Percentiles rank a stretch among this genome's conserved stretches.
These are phyloP conservation scores for Penicillium sp. DNA, from an alignment of 2,329 filamentous ascomycete genomes.

Conservation along the genomic window DNA sequence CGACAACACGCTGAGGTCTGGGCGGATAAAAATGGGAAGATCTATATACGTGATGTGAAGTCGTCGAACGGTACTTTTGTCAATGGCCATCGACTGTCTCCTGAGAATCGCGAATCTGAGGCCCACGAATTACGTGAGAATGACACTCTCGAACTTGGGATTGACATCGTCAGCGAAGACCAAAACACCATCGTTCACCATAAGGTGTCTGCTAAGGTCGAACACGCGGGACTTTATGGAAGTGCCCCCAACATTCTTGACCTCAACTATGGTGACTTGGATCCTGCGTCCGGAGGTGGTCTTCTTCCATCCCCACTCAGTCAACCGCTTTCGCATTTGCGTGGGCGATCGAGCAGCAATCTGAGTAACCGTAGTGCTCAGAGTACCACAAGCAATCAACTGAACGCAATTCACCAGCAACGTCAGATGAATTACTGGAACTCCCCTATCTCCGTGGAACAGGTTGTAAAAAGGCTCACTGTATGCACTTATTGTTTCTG, in stretches of 20 bases:
- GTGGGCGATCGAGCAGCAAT: conserved; percentile 65
- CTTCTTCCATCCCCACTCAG: conserved; percentile 65
- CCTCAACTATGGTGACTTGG: conserved; percentile 86
- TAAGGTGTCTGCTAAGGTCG: conserved; percentile 94
- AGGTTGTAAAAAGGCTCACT: conserved; percentile 81
- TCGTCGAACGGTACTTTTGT: conserved; percentile 99
- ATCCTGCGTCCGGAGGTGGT: conserved; percentile 65
- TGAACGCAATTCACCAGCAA: conserved; percentile 60
- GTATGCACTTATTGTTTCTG: conserved; percentile 43
- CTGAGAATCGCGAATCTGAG: conserved; percentile 92
- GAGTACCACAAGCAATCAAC: conserved; percentile 52
- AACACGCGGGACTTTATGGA: conserved; percentile 81
- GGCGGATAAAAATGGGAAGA: conserved; percentile 76
- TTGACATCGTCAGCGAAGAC: conserved; percentile 97
- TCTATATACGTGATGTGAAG: conserved; percentile 95
- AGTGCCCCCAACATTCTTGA: conserved; percentile 69
- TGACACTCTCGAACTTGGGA: conserved; percentile 89
- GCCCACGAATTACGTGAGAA: conserved; percentile 87
- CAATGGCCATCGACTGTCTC: conserved; percentile 82
- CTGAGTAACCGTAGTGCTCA: conserved; percentile 53
- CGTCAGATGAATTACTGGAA: conserved; percentile 76
- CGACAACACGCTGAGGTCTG: conserved; percentile 95
- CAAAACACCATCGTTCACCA: conserved; percentile 98
- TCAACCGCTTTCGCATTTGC: conserved; percentile 58
- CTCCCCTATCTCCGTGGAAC: conserved; percentile 84